Conservation (phyloP, 2,329 filamentous ascomycete species). For the Neonectria ditissima region DNA sequence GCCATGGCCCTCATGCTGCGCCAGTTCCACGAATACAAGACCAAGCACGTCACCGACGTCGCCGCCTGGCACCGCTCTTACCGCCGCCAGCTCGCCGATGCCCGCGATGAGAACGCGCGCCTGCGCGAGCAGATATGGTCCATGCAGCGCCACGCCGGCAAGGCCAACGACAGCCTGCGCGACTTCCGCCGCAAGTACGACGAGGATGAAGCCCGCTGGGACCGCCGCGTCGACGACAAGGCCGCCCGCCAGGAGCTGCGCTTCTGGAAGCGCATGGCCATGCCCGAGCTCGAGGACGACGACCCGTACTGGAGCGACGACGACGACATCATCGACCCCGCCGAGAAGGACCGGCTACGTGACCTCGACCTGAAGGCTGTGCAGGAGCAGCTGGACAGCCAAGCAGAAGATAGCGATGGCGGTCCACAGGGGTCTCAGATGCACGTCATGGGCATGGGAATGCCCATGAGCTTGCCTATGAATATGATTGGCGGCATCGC, state of each 20-base stretch:
- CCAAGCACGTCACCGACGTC: conserved; percentile 71
- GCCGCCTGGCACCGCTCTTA: conserved; percentile 75
- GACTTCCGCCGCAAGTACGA: conserved; percentile 68
- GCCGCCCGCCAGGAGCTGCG: conserved; percentile 69
- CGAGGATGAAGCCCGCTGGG: conserved; percentile 66
- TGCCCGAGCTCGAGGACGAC: conserved; percentile 70
- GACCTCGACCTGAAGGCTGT: conserved; percentile 62
- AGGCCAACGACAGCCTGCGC: conserved; percentile 69
- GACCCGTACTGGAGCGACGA: conserved; percentile 74
- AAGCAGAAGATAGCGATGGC: conserved; percentile 50
- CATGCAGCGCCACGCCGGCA: conserved; percentile 71
- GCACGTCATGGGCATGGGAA: conserved; percentile 37
- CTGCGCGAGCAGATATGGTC: conserved; percentile 75
- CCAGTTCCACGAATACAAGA: conserved; percentile 75
- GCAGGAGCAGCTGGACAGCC: conserved; percentile 53
- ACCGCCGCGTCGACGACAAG: conserved; percentile 64
- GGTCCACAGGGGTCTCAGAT: conserved; percentile 38
- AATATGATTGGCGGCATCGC: conserved; percentile 52
- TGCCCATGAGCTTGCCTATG: conserved; percentile 41
- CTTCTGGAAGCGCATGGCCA: conserved; percentile 75
- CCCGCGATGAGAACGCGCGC: conserved; percentile 71
- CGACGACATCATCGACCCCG: conserved; percentile 71
- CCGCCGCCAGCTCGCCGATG: conserved; percentile 72
- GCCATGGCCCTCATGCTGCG: conserved; percentile 69
- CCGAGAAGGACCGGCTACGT: conserved; percentile 68